phyloP scores from a whole-genome alignment of 176 grass and related monocot species.

The Puccinellia tenuiflora region DNA sequence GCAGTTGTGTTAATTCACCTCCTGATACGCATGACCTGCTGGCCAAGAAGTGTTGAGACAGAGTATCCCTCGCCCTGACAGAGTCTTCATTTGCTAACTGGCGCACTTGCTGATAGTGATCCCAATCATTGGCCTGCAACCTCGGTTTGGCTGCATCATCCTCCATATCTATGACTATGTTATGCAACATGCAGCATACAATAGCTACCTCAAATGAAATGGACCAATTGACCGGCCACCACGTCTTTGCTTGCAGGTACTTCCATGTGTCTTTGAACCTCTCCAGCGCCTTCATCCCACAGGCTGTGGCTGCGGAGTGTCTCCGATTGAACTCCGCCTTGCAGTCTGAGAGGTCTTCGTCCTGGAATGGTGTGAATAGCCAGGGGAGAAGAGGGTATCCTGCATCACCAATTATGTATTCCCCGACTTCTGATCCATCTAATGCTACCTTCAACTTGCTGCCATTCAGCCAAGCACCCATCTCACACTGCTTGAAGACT shows the following conservation, averaged over 20 bases:
- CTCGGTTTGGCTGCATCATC: slow-evolving; percentile 22
- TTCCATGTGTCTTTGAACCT: not conserved
- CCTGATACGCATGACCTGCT: not conserved
- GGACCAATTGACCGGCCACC: not conserved
- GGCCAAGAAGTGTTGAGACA: slow-evolving; percentile 40
- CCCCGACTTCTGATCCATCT: not conserved
- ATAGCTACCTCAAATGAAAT: too few species aligned
- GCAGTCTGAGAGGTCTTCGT: not conserved
- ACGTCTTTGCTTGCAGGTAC: not conserved
- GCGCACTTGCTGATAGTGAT: slow-evolving; percentile 44
- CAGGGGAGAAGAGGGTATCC: not conserved
- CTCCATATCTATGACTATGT: not conserved
- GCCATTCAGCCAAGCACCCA: not conserved
- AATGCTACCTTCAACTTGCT: not conserved
- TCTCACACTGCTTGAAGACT: not conserved
- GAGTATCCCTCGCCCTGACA: slow-evolving; percentile 34
- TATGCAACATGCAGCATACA: not conserved
- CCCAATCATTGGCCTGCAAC: slow-evolving; percentile 4
- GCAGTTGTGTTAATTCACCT: not conserved
- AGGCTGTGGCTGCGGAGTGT: not conserved
- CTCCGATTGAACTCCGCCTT: not conserved
- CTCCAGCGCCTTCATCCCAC: not conserved
- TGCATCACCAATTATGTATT: not conserved
- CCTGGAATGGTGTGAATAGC: not conserved
- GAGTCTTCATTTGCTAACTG: slow-evolving; percentile 35